Conservation (phyloP, 139 green algal genomes). For the Coelastrella sp. region DNA sequence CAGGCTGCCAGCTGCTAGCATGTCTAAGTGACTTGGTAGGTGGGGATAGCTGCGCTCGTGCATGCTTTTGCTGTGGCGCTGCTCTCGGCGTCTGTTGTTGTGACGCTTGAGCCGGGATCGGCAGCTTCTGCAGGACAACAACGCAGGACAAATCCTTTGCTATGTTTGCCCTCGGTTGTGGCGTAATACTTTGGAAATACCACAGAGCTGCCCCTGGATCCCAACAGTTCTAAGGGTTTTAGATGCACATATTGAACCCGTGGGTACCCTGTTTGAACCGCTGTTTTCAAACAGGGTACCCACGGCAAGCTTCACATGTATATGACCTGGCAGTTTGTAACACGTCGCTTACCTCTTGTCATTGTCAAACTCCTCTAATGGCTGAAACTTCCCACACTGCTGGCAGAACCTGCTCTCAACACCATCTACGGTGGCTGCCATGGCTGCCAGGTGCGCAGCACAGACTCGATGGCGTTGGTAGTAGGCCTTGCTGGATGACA, state of each 20-base stretch:
- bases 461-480: conserved; percentile 87
- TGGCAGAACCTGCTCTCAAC: conserved; percentile 87
- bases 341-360: conserved; percentile 70
- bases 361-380: conserved; percentile 88
- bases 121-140: conserved; percentile 25
- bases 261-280: no score
- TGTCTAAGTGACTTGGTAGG: no score
- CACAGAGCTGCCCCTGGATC: no score
- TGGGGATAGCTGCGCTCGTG: neutral
- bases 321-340: neutral
- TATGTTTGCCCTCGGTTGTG: no score
- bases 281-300: no score
- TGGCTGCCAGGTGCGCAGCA: conserved; percentile 71
- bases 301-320: no score
- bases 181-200: no score
- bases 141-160: neutral
- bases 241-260: no score
- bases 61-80: conserved; percentile 33
- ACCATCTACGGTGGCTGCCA: conserved; percentile 62
- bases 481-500: conserved; percentile 75
- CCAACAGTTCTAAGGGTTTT: no score
- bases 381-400: conserved; percentile 93
- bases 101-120: conserved; percentile 35
- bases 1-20: no score
- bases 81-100: conserved; percentile 42